These are phyloP conservation scores for Kuraishia piskuri DNA, from an alignment of 805 yeast species.

Conservation along the genomic window DNA sequence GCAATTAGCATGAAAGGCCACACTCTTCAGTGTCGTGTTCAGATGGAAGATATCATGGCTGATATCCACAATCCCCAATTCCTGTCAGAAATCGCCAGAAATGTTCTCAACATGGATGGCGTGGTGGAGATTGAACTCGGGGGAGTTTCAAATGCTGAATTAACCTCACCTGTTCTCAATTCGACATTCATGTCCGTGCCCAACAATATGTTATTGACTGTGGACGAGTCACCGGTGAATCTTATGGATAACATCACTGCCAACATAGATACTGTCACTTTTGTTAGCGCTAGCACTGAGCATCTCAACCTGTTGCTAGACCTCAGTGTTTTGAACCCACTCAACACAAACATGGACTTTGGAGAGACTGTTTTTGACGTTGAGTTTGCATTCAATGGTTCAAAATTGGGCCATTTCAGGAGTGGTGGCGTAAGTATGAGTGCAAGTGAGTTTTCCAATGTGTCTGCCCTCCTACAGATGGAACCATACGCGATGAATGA, in stretches of 20 bases:
- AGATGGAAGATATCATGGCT: not conserved
- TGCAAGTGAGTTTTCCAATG: slow-evolving; percentile 10
- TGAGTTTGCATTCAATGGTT: slow-evolving; percentile 22
- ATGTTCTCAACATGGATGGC: not conserved
- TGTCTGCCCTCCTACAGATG: slow-evolving; percentile 14
- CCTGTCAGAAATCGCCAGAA: not conserved
- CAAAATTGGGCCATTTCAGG: slow-evolving; percentile 24
- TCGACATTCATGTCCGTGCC: not conserved
- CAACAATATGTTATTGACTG: not conserved
- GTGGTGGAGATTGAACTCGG: not conserved
- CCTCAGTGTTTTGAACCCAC: slow-evolving; percentile 25
- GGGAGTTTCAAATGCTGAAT: not conserved
- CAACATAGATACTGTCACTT: slow-evolving; percentile 2
- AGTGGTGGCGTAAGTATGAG: slow-evolving; percentile 16
- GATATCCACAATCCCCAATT: not conserved
- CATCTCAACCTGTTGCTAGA: slow-evolving; percentile 21
- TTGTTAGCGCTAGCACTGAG: slow-evolving; percentile 19
- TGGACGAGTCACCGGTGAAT: not conserved
- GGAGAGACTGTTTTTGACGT: slow-evolving; percentile 18
- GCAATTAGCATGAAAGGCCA: not conserved
- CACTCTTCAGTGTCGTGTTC: not conserved
- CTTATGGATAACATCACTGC: not conserved
- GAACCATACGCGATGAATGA: slow-evolving; percentile 7
- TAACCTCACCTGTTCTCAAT: not conserved
- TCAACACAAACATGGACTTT: slow-evolving; percentile 16